Evolutionary conservation across 495 filamentous ascomycete species (phyloP).

Genomic region (Penicillium lividum): DNA sequence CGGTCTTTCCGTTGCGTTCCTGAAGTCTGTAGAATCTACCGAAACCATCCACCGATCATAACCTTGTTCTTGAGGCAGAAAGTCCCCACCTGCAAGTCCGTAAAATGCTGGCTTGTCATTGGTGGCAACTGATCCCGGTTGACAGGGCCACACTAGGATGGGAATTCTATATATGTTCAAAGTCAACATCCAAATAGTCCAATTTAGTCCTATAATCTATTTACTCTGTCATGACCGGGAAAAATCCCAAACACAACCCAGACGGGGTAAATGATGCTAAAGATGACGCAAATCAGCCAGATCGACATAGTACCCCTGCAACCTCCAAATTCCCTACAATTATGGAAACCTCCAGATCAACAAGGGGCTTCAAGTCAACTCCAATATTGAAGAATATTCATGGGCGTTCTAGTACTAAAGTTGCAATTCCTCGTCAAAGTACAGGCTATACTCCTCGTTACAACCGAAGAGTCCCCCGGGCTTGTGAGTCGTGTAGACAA

Average conservation of each 20-base stretch:
- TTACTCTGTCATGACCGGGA: constrained; percentile 18
- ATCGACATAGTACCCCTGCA: constrained; percentile 21
- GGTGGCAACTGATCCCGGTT: constrained; percentile 26
- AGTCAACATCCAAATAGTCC: constrained; percentile 11
- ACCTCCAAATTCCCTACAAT: constrained; percentile 13
- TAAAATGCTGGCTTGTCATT: constrained; percentile 21
- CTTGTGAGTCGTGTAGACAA: constrained; percentile 72
- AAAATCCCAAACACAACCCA: constrained; percentile 10
- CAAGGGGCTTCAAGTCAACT: constrained; percentile 4
- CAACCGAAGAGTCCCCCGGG: constrained; percentile 51
- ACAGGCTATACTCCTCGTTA: constrained; percentile 32
- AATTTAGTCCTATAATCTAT: constrained; percentile 2
- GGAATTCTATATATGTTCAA: constrained; percentile 11
- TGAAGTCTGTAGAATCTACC: background rate
- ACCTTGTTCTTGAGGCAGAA: background rate
- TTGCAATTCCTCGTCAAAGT: constrained; percentile 50
- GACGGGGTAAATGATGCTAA: constrained; percentile 7
- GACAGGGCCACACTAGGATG: constrained; percentile 14
- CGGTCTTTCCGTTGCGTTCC: background rate
- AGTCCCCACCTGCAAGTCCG: constrained; percentile 21
- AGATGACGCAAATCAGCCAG: constrained; percentile 12
- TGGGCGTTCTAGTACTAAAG: constrained; percentile 30
- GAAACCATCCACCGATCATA: background rate
- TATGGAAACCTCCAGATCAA: constrained; percentile 7
- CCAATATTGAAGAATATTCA: constrained; percentile 7